phyloP scores from a whole-genome alignment of 2,329 filamentous ascomycete species.

The Juglanconis sp. region DNA sequence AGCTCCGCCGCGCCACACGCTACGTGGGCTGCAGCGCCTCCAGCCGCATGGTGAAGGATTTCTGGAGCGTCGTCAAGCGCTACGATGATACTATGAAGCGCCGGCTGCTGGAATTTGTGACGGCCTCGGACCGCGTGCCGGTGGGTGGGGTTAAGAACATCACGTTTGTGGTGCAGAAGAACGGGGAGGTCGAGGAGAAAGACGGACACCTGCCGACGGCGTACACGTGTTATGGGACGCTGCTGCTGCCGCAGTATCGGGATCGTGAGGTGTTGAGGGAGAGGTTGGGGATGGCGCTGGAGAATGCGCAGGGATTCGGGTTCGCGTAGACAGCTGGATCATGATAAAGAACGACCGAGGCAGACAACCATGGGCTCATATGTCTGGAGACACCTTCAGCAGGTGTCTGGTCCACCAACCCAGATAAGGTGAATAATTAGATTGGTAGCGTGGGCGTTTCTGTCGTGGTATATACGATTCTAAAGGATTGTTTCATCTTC shows the following conservation, averaged over 20 bases:
- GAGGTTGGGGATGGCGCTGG: constrained; percentile 79
- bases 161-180: constrained; percentile 78
- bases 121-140: constrained; percentile 84
- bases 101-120: constrained; percentile 87
- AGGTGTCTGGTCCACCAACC: not conserved
- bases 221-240: constrained; percentile 87
- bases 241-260: constrained; percentile 80
- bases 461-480: too few relatives aligned
- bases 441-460: too few relatives aligned
- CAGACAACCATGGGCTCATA: too few relatives aligned
- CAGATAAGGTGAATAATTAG: too few relatives aligned
- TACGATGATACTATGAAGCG: constrained; percentile 69
- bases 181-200: constrained; percentile 59
- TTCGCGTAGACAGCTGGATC: constrained; percentile 53
- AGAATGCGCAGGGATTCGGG: constrained; percentile 87
- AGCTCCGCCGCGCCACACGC: constrained; percentile 66
- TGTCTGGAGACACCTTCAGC: not conserved
- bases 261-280: constrained; percentile 66
- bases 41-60: constrained; percentile 69
- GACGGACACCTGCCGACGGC: constrained; percentile 71
- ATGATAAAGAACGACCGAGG: too few relatives aligned
- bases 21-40: constrained; percentile 78
- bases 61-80: constrained; percentile 75
- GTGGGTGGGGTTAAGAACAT: constrained; percentile 81
- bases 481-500: too few relatives aligned